A percentile compares a stretch with the other conserved stretches of the same genome.
phyloP scores from a whole-genome alignment of 1,139 yeast genomes.

The Chernovozyma sophiae-reginae region DNA sequence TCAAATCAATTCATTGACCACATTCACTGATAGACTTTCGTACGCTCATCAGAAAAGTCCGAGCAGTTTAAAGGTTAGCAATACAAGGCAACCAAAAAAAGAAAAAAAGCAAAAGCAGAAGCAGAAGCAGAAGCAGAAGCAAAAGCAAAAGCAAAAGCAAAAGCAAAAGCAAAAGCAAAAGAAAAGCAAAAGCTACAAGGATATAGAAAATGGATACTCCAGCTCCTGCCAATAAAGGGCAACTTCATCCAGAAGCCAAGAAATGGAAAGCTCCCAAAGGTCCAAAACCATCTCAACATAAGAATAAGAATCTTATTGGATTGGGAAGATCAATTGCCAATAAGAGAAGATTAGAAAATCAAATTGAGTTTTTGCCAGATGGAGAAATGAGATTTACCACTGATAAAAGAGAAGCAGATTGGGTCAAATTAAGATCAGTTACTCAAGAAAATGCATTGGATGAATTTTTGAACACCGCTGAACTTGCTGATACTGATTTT shows the following conservation, averaged over 20 bases:
- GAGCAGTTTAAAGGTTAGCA: too few relatives aligned
- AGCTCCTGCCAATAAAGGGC: slow-evolving; percentile 29
- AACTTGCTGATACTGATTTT: slow-evolving; percentile 92
- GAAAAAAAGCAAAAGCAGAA: too few relatives aligned
- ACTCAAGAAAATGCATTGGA: slow-evolving; percentile 94
- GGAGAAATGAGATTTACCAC: slow-evolving; percentile 83
- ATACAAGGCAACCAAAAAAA: too few relatives aligned
- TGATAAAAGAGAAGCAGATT: slow-evolving; percentile 76
- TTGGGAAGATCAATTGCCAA: slow-evolving; percentile 82
- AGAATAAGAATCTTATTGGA: slow-evolving; percentile 79
- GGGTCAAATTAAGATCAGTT: slow-evolving; percentile 89
- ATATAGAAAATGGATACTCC: slow-evolving; percentile 12
- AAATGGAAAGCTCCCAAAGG: slow-evolving; percentile 75
- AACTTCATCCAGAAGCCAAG: slow-evolving; percentile 46
- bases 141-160: too few relatives aligned
- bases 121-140: too few relatives aligned
- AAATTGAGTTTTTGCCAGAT: slow-evolving; percentile 70
- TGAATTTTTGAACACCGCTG: slow-evolving; percentile 92
- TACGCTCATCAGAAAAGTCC: too few relatives aligned
- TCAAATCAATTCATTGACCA: too few relatives aligned
- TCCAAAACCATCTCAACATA: slow-evolving; percentile 83
- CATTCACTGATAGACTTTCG: too few relatives aligned
- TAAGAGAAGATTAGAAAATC: slow-evolving; percentile 65
- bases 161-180: too few relatives aligned
- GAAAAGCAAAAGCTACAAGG: too few relatives aligned